phyloP scores from a whole-genome alignment of 177 flowering plant species.

The Vitis hybrid region DNA sequence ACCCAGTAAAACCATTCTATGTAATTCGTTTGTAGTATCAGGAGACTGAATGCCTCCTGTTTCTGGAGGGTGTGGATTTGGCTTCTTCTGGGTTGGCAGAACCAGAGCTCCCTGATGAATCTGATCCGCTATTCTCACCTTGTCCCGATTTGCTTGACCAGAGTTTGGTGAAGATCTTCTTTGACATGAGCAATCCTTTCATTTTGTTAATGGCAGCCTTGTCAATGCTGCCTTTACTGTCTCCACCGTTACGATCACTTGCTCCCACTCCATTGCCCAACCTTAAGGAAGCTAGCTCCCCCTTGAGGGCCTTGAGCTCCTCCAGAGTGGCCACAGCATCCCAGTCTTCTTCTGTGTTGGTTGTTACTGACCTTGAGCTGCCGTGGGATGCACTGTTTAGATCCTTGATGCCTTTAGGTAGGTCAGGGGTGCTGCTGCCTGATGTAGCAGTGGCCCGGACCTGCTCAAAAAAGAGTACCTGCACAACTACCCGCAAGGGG shows the following conservation, averaged over 20 bases:
- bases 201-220: conserved; percentile 20
- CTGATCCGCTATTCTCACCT: conserved; percentile 29
- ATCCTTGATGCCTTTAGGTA: conserved; percentile 42
- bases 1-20: too few species aligned
- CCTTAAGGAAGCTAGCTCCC: conserved; percentile 25
- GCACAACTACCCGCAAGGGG: conserved; percentile 55
- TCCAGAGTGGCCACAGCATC: conserved; percentile 49
- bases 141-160: conserved; percentile 22
- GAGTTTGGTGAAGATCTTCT: conserved; percentile 22
- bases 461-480: conserved; percentile 60
- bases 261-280: conserved; percentile 11
- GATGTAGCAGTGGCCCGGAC: conserved; percentile 43
- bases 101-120: conserved; percentile 25
- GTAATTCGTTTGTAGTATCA: neutral
- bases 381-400: conserved; percentile 32
- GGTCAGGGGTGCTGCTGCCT: conserved; percentile 55
- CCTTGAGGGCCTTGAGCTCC: conserved; percentile 39
- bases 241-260: conserved; percentile 19
- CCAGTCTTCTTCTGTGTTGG: conserved; percentile 57
- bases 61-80: conserved; percentile 27
- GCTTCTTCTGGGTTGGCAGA: conserved; percentile 25
- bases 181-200: conserved; percentile 25
- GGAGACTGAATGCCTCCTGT: conserved; percentile 27
- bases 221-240: conserved; percentile 10
- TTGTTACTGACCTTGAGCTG: conserved; percentile 45